Evolutionary conservation across 2,329 filamentous ascomycete genomes (phyloP).

Genomic region (Curvularia eragrostidis): DNA sequence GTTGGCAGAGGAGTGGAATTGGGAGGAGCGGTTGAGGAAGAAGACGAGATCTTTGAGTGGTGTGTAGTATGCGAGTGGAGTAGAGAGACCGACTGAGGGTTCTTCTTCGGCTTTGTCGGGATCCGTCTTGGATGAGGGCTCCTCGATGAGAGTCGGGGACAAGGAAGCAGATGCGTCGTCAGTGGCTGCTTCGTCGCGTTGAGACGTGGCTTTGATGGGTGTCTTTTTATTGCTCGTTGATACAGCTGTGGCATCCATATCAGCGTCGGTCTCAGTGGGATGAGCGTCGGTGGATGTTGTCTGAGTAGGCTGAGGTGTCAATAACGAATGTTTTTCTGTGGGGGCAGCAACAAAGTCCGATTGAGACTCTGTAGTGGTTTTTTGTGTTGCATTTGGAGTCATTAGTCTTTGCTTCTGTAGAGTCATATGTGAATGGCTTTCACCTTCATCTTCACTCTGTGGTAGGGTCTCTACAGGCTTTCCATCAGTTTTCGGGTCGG

Average conservation of each 20-base stretch:
- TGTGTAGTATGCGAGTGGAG: constrained; percentile 55
- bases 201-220: constrained; percentile 17
- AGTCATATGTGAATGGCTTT: constrained; percentile 20
- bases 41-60: constrained; percentile 51
- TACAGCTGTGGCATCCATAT: constrained; percentile 9
- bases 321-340: constrained; percentile 35
- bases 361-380: constrained; percentile 34
- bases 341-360: constrained; percentile 12
- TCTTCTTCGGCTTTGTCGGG: constrained; percentile 13
- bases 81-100: constrained; percentile 50
- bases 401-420: constrained; percentile 27
- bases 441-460: constrained; percentile 17
- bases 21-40: constrained; percentile 50
- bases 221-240: constrained; percentile 5
- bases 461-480: constrained; percentile 6
- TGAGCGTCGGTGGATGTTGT: constrained; percentile 26
- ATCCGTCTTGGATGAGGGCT: constrained; percentile 26
- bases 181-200: constrained; percentile 16
- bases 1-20: constrained; percentile 43
- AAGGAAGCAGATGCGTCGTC: constrained; percentile 18
- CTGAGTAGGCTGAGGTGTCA: constrained; percentile 51
- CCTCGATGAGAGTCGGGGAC: constrained; percentile 14
- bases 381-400: constrained; percentile 41
- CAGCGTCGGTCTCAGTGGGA: constrained; percentile 31
- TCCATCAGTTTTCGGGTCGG: constrained; percentile 8